A percentile compares a stretch with the other conserved stretches of the same genome.
Conservation (phyloP, 495 filamentous ascomycete species). For the Tuber aestivum region DNA sequence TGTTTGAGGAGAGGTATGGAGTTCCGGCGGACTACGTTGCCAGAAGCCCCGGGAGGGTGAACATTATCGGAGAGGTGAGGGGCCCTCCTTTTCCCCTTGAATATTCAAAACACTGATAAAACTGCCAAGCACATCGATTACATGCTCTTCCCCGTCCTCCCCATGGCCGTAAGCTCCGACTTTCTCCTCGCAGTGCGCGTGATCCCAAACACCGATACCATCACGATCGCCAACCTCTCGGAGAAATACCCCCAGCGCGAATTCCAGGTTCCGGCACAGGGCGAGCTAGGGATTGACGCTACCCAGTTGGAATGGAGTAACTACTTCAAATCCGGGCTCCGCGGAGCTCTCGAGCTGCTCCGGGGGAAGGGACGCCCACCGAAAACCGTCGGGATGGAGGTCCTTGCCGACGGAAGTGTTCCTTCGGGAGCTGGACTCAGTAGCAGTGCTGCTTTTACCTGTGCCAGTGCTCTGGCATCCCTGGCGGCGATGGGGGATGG, state of each 20-base stretch:
- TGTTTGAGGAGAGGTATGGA: slow-evolving; percentile 69
- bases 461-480: slow-evolving; percentile 79
- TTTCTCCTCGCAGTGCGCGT: slow-evolving; percentile 76
- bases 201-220: slow-evolving; percentile 47
- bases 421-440: slow-evolving; percentile 86
- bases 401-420: slow-evolving; percentile 85
- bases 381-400: slow-evolving; percentile 70
- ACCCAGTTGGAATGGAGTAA: slow-evolving; percentile 91
- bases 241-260: slow-evolving; percentile 69
- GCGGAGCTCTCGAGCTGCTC: slow-evolving; percentile 73
- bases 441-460: slow-evolving; percentile 91
- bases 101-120: slow-evolving; percentile 14
- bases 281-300: slow-evolving; percentile 72
- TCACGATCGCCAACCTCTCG: slow-evolving; percentile 73
- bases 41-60: slow-evolving; percentile 86
- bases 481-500: slow-evolving; percentile 78
- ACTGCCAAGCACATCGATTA: slow-evolving; percentile 77
- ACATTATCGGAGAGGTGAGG: slow-evolving; percentile 83
- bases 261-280: slow-evolving; percentile 63
- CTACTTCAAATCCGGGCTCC: slow-evolving; percentile 90
- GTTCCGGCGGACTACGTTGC: slow-evolving; percentile 72
- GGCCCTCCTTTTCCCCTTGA: slow-evolving; percentile 9
- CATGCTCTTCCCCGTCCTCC: slow-evolving; percentile 88
- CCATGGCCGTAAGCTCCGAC: slow-evolving; percentile 90
- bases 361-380: slow-evolving; percentile 59